phyloP scores from a whole-genome alignment of 1,139 yeast genomes.

The Suhomyces bolitotheri region DNA sequence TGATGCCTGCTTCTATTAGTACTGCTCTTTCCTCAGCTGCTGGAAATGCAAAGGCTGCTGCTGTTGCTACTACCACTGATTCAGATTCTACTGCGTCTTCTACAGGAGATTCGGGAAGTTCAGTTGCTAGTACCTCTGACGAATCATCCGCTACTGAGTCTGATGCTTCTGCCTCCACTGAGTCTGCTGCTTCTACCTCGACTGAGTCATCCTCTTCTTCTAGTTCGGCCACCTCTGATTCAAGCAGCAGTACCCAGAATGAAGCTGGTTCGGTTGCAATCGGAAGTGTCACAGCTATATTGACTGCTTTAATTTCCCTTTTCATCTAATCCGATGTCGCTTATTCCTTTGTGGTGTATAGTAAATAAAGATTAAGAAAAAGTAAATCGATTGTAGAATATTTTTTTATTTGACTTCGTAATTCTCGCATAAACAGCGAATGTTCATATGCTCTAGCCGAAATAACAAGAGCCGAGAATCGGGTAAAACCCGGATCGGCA shows the following conservation, averaged over 20 bases:
- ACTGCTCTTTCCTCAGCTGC: slow-evolving; percentile 36
- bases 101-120: slow-evolving; percentile 3
- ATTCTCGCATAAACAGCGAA: too few relatives aligned
- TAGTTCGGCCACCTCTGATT: not conserved
- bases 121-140: slow-evolving; percentile 10
- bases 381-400: too few relatives aligned
- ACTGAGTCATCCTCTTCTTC: not conserved
- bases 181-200: not conserved
- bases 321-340: slow-evolving; percentile 11
- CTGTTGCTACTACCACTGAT: slow-evolving; percentile 11
- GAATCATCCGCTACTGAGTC: slow-evolving; percentile 1
- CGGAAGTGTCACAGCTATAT: not conserved
- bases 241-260: not conserved
- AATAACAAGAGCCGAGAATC: too few relatives aligned
- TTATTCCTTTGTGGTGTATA: too few relatives aligned
- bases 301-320: not conserved
- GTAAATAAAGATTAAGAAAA: too few relatives aligned
- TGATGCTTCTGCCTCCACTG: too few relatives aligned
- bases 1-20: slow-evolving; percentile 45
- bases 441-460: too few relatives aligned
- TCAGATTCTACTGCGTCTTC: slow-evolving; percentile 1
- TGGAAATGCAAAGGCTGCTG: slow-evolving; percentile 16
- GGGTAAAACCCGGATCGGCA: too few relatives aligned
- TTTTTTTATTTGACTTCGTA: too few relatives aligned
- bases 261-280: not conserved